Evolutionary conservation across 75 land plant genomes (phyloP).

Genomic region (Sequoia sempervirens): DNA sequence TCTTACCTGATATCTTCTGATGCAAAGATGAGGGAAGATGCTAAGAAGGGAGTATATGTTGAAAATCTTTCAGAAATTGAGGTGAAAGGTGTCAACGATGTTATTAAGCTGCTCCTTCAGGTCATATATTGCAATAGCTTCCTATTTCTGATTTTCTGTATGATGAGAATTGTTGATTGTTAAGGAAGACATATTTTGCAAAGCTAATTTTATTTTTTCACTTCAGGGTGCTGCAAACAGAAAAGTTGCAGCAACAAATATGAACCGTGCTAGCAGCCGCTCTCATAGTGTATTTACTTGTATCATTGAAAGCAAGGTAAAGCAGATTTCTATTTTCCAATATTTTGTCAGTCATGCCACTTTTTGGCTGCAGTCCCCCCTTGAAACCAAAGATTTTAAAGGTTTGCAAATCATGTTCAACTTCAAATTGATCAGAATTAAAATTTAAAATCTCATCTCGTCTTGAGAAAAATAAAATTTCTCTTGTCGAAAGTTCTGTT

Average conservation of each 20-base stretch:
- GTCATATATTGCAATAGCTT: conserved; percentile 18
- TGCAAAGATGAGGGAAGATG: conserved; percentile 85
- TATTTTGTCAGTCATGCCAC: not conserved
- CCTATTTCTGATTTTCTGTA: not conserved
- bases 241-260: conserved; percentile 94
- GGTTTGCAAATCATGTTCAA: too few species aligned
- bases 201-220: not conserved
- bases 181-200: not conserved
- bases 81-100: conserved; percentile 83
- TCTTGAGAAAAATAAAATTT: too few species aligned
- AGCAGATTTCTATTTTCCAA: not conserved
- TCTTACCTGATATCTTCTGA: conserved; percentile 2
- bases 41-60: conserved; percentile 87
- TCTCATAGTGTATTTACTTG: conserved; percentile 99
- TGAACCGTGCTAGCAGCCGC: conserved; percentile 96
- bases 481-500: too few species aligned
- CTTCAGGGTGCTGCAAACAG: conserved; percentile 90
- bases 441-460: too few species aligned
- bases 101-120: conserved; percentile 78
- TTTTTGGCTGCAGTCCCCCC: not conserved
- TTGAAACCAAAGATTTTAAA: too few species aligned
- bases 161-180: not conserved
- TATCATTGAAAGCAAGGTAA: conserved; percentile 86
- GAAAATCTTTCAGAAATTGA: conserved; percentile 84
- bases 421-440: too few species aligned